Evolutionary conservation across 2,329 filamentous ascomycete species (phyloP).

Genomic region (Rhinocladiella mackenziei): DNA sequence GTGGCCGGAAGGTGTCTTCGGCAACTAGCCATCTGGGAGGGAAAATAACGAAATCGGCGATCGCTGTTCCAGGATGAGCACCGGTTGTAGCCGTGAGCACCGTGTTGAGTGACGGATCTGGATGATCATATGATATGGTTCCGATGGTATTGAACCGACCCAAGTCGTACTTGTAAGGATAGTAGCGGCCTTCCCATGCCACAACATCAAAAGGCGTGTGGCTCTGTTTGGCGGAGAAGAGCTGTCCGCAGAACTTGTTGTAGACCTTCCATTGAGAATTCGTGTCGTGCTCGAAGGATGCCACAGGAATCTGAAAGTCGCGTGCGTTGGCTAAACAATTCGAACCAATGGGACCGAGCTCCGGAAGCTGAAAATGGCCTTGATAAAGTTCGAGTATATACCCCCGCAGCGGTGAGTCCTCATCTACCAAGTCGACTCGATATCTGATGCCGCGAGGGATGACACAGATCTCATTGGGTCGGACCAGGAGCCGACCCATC

Average conservation of each 20-base stretch:
- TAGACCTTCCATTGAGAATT: conserved; percentile 49
- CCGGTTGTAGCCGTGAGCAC: conserved; percentile 40
- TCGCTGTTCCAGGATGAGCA: conserved; percentile 28
- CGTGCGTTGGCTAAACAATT: conserved; percentile 62
- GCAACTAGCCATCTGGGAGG: conserved; percentile 39
- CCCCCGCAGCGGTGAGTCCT: conserved; percentile 58
- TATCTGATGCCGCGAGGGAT: conserved; percentile 63
- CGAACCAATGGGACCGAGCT: conserved; percentile 62
- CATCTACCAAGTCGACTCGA: conserved; percentile 52
- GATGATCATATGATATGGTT: conserved; percentile 39
- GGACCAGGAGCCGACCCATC: conserved; percentile 60
- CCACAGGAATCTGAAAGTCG: conserved; percentile 61
- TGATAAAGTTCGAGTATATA: conserved; percentile 66
- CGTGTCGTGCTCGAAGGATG: conserved; percentile 53
- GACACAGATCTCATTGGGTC: conserved; percentile 62
- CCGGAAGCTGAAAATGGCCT: conserved; percentile 60
- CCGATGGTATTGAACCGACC: conserved; percentile 41
- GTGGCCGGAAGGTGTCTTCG: conserved; percentile 39
- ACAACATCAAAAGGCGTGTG: conserved; percentile 68
- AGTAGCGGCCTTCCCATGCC: conserved; percentile 67
- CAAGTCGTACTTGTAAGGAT: conserved; percentile 41
- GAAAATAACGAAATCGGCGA: conserved; percentile 41
- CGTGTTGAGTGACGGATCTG: conserved; percentile 41
- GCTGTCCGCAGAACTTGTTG: conserved; percentile 59
- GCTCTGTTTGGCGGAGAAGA: conserved; percentile 58